These are phyloP conservation scores for Penicillium sp. DNA, from an alignment of 2,329 filamentous ascomycete species.

Conservation along the genomic window DNA sequence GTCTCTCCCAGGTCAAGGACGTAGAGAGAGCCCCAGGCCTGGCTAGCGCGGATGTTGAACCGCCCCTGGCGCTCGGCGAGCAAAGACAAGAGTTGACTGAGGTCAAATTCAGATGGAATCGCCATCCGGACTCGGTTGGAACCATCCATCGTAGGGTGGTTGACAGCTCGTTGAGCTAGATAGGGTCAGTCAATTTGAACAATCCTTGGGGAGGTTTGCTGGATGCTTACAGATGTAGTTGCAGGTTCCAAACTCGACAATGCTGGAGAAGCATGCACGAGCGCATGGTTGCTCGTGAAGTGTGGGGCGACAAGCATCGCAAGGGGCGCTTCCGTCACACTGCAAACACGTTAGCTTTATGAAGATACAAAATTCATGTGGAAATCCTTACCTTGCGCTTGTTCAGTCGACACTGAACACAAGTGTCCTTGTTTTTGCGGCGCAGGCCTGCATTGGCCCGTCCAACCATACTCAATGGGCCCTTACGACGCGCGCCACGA, in stretches of 20 bases:
- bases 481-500: slow-evolving; percentile 45
- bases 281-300: slow-evolving; percentile 47
- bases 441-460: slow-evolving; percentile 44
- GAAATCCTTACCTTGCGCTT: slow-evolving; percentile 43
- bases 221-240: slow-evolving; percentile 46
- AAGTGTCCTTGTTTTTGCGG: slow-evolving; percentile 47
- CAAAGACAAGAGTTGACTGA: slow-evolving; percentile 40
- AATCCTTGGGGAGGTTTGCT: background rate
- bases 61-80: slow-evolving; percentile 40
- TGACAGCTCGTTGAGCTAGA: slow-evolving; percentile 45
- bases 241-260: slow-evolving; percentile 47
- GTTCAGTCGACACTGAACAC: slow-evolving; percentile 46
- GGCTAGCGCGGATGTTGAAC: slow-evolving; percentile 47
- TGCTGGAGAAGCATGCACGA: slow-evolving; percentile 45
- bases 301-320: slow-evolving; percentile 44
- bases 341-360: slow-evolving; percentile 21
- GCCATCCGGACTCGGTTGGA: slow-evolving; percentile 40
- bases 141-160: slow-evolving; percentile 42
- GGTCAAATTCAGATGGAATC: slow-evolving; percentile 43
- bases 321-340: slow-evolving; percentile 46
- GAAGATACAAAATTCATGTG: background rate
- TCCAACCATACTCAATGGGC: slow-evolving; percentile 41
- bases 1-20: slow-evolving; percentile 44
- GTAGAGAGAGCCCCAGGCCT: slow-evolving; percentile 45
- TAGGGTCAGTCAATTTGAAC: slow-evolving; percentile 19